Conservation (phyloP, 2,329 filamentous ascomycete species). For the Arthrobotrys sinensis region DNA sequence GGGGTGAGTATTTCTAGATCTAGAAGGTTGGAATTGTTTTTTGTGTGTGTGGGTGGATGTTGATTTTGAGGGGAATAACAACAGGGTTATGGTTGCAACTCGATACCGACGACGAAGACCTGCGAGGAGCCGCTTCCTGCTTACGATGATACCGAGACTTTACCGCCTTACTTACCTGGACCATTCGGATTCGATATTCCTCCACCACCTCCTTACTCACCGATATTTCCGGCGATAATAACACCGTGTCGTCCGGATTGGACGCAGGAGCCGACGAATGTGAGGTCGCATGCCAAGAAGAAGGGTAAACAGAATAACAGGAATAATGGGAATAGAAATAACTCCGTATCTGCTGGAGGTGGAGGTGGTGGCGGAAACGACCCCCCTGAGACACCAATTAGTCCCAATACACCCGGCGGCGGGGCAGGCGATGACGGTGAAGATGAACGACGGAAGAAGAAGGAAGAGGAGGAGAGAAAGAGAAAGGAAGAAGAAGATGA, state of each 20-base stretch:
- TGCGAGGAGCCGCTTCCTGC: conserved; percentile 14
- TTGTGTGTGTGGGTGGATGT: conserved; percentile 12
- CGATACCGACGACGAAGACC: background rate
- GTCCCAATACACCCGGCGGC: conserved; percentile 46
- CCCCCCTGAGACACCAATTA: conserved; percentile 42
- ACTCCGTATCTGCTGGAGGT: conserved; percentile 27
- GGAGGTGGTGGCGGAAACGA: conserved; percentile 42
- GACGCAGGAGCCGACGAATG: conserved; percentile 49
- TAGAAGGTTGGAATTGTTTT: background rate
- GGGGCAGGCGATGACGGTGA: conserved; percentile 47
- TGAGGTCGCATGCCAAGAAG: conserved; percentile 55
- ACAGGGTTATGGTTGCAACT: background rate
- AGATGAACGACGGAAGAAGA: conserved; percentile 41
- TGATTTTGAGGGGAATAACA: background rate
- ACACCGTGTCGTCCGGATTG: conserved; percentile 34
- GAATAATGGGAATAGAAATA: conserved; percentile 21
- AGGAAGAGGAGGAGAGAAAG: conserved; percentile 40
- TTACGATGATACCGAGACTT: conserved; percentile 15
- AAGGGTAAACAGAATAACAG: conserved; percentile 29
- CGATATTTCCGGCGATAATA: conserved; percentile 16
- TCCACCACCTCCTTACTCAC: conserved; percentile 34
- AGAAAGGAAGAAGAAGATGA: conserved; percentile 39
- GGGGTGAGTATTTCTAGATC: conserved; percentile 14
- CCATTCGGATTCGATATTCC: conserved; percentile 13
- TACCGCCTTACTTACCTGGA: conserved; percentile 35